These are phyloP conservation scores for Nakazawaea peltata DNA, from an alignment of 805 yeast genomes.

Conservation along the genomic window DNA sequence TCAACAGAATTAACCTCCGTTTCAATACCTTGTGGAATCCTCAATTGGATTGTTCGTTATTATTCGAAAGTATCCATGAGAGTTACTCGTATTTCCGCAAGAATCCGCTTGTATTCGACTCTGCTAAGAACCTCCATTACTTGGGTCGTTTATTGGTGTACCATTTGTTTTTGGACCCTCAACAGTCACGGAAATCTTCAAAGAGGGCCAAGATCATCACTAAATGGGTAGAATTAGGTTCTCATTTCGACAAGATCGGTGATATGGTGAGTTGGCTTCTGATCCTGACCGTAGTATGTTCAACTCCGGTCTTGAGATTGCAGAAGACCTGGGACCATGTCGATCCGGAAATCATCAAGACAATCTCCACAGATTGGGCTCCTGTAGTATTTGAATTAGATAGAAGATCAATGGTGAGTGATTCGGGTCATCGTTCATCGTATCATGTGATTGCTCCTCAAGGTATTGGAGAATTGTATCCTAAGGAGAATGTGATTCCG, in stretches of 20 bases:
- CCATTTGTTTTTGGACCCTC: conserved; percentile 57
- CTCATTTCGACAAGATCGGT: conserved; percentile 67
- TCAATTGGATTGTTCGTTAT: conserved; percentile 64
- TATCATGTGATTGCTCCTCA: conserved; percentile 80
- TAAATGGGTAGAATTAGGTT: conserved; percentile 84
- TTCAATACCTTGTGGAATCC: conserved; percentile 75
- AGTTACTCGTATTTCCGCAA: conserved; percentile 36
- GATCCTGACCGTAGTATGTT: conserved; percentile 73
- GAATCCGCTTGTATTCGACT: conserved; percentile 75
- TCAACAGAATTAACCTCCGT: conserved; percentile 58
- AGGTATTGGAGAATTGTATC: conserved; percentile 70
- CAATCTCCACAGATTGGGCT: conserved; percentile 79
- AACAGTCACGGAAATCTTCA: conserved; percentile 23
- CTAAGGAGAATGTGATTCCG: conserved; percentile 76
- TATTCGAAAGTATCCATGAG: conserved; percentile 46
- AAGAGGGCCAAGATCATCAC: conserved; percentile 58
- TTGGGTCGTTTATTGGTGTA: conserved; percentile 60
- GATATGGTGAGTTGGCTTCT: conserved; percentile 96
- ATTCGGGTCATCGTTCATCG: conserved; percentile 48
- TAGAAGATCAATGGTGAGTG: conserved; percentile 56
- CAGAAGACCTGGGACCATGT: conserved; percentile 69
- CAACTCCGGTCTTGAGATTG: conserved; percentile 73
- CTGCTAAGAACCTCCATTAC: conserved; percentile 61
- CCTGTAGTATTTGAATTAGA: conserved; percentile 88
- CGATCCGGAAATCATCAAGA: conserved; percentile 46